These are phyloP conservation scores for Exophiala viscosa DNA, from an alignment of 2,329 filamentous ascomycete genomes.

Conservation along the genomic window DNA sequence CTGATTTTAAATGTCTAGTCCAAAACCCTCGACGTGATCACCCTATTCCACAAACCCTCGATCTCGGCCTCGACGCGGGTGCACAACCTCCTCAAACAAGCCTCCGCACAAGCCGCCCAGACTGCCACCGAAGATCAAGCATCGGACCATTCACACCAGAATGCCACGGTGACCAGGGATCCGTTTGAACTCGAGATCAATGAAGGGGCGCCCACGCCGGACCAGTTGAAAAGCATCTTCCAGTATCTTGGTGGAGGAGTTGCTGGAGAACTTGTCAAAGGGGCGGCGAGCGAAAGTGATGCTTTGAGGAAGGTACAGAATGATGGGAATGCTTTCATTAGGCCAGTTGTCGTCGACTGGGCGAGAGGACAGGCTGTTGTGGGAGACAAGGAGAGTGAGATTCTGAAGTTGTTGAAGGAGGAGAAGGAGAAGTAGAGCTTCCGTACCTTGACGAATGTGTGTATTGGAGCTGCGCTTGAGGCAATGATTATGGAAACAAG, in stretches of 20 bases:
- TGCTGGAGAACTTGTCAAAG: constrained; percentile 64
- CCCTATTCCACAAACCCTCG: constrained; percentile 86
- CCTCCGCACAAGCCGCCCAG: constrained; percentile 64
- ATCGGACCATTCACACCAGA: constrained; percentile 61
- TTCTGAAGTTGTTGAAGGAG: constrained; percentile 70
- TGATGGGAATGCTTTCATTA: constrained; percentile 63
- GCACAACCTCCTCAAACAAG: constrained; percentile 74
- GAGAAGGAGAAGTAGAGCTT: constrained; percentile 5
- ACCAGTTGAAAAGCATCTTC: constrained; percentile 79
- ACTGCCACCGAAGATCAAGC: constrained; percentile 72
- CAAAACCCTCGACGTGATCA: constrained; percentile 85
- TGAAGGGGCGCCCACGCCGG: constrained; percentile 71
- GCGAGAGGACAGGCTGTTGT: constrained; percentile 76
- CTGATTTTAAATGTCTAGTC: too few relatives aligned
- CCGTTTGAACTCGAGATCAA: constrained; percentile 86
- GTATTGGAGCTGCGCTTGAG: neutral
- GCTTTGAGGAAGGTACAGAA: constrained; percentile 75
- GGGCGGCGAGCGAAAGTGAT: constrained; percentile 69
- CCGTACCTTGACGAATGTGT: neutral
- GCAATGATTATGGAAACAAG: neutral
- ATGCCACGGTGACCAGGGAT: constrained; percentile 51
- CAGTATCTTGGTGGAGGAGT: constrained; percentile 69
- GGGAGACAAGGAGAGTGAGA: constrained; percentile 81
- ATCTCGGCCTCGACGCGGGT: constrained; percentile 69
- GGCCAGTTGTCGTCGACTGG: constrained; percentile 91